Base-by-base conservation (phyloP, 2,329 filamentous ascomycete species). In the Pochonia chlamydosporia region DNA sequence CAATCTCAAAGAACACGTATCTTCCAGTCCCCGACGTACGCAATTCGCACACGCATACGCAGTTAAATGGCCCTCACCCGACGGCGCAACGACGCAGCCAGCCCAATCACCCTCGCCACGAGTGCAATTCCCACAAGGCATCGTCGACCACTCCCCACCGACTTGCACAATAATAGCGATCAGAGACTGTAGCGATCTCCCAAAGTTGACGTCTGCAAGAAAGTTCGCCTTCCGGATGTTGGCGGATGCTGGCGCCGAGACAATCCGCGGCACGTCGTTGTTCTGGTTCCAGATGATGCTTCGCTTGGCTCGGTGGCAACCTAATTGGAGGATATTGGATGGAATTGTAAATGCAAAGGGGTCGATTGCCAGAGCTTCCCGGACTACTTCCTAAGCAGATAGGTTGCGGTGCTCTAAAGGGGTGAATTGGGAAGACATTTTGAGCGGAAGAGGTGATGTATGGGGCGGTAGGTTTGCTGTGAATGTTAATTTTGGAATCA, bases 21-120 rank as follows among this genome's bases (percentile, higher is more conserved):
- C 13, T 10, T 16, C 24, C 8, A 8, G 16, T 3, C 35, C 47
- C 14, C 24, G 24, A 23, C 26, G 25, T 18, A 41, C 11, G 21
- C 47, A 49, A 21, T 49, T 49, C 26, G 36, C 47, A 39, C 47
- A 49, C 6, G 47, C 47, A 28, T 40, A 43, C 14, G 5, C 4
- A 13, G 42, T 45, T 21, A 20, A 31, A 6, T 13, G 5, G 4
- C 26, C 36, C 28, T 28, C 13, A 5, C 10, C 24, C 25, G 3
- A 16, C 20, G 43, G 47, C 25, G 43, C 26, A 8, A 37, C 23
- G n/a, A 49, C 47, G 23, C 47, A 49, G 16, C 21, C 23, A 25
- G 14, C 20, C 47, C 43, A 46, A 18, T 41, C 35, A 5, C 42
- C 47, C 9, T 28, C 14, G 18, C 43, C 42, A 13, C 23, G 3